A percentile compares a stretch with the other conserved stretches of the same genome.
phyloP scores from a whole-genome alignment of 768 basidiomycete genomes.

The Naganishia randhawae region DNA sequence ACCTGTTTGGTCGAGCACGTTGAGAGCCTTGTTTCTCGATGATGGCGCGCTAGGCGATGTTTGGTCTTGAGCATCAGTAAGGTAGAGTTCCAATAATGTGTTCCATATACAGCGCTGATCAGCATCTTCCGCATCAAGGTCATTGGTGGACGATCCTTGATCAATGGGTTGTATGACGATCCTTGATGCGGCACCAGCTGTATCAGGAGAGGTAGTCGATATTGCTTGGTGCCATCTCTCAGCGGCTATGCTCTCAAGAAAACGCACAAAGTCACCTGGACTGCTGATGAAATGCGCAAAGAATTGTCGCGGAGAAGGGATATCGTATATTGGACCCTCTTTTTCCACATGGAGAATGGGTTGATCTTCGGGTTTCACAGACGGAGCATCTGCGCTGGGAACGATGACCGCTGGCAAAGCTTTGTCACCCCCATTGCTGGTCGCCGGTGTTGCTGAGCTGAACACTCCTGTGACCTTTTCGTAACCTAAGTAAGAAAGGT shows the following conservation, averaged over 20 bases:
- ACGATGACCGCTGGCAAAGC: background rate
- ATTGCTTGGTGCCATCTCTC: slow-evolving; percentile 75
- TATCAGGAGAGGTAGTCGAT: slow-evolving; percentile 20
- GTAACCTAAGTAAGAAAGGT: slow-evolving; percentile 74
- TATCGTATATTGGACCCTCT: slow-evolving; percentile 29
- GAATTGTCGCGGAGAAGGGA: slow-evolving; percentile 75
- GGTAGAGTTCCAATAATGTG: slow-evolving; percentile 87
- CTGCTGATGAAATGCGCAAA: slow-evolving; percentile 95
- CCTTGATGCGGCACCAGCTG: background rate
- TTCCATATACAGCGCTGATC: slow-evolving; percentile 91
- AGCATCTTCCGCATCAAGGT: slow-evolving; percentile 54
- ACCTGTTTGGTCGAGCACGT: slow-evolving; percentile 59
- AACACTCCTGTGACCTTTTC: slow-evolving; percentile 58
- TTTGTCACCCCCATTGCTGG: background rate
- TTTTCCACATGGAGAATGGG: background rate
- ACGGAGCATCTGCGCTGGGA: background rate
- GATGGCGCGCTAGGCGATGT: slow-evolving; percentile 53
- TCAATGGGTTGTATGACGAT: background rate
- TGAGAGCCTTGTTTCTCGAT: slow-evolving; percentile 63
- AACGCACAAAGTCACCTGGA: slow-evolving; percentile 72
- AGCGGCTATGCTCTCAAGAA: slow-evolving; percentile 79
- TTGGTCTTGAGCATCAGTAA: slow-evolving; percentile 53
- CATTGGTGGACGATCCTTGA: slow-evolving; percentile 3
- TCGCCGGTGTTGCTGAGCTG: slow-evolving; percentile 11
- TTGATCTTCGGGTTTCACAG: background rate